phyloP scores from a whole-genome alignment of 306 rosid genomes.

The Sechiopsis laciniata region DNA sequence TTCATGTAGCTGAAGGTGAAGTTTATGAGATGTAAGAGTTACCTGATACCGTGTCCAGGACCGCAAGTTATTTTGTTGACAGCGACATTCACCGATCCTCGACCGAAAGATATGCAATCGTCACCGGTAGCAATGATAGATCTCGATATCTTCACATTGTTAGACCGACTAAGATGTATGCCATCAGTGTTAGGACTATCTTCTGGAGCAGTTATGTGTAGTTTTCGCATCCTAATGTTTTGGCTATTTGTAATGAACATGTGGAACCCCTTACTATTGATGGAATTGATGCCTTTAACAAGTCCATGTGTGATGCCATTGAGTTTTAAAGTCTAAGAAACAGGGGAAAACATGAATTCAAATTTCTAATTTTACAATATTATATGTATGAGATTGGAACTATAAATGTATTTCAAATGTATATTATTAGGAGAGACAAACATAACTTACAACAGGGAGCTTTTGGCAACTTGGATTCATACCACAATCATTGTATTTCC shows the following conservation, averaged over 20 bases:
- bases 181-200: slow-evolving; percentile 56
- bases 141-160: slow-evolving; percentile 34
- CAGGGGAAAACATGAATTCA: too few relatives aligned
- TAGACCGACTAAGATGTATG: slow-evolving; percentile 41
- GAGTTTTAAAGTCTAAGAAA: slow-evolving; percentile 32
- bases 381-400: too few relatives aligned
- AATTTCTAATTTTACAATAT: too few relatives aligned
- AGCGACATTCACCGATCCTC: slow-evolving; percentile 19
- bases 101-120: slow-evolving; percentile 36
- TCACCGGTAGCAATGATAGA: slow-evolving; percentile 38
- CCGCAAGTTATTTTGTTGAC: slow-evolving; percentile 23
- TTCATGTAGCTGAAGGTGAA: not conserved
- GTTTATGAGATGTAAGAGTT: not conserved
- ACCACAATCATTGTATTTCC: slow-evolving; percentile 43
- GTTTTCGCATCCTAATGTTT: slow-evolving; percentile 26
- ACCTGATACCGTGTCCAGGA: slow-evolving; percentile 30
- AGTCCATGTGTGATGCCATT: slow-evolving; percentile 26
- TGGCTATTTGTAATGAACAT: slow-evolving; percentile 33
- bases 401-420: too few relatives aligned
- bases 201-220: slow-evolving; percentile 31
- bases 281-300: slow-evolving; percentile 33
- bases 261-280: slow-evolving; percentile 43
- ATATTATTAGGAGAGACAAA: not conserved
- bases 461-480: slow-evolving; percentile 28
- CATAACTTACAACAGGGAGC: slow-evolving; percentile 53